These are phyloP conservation scores for Aspergillus intermedius DNA, from an alignment of 2,329 filamentous ascomycete genomes.

Conservation along the genomic window DNA sequence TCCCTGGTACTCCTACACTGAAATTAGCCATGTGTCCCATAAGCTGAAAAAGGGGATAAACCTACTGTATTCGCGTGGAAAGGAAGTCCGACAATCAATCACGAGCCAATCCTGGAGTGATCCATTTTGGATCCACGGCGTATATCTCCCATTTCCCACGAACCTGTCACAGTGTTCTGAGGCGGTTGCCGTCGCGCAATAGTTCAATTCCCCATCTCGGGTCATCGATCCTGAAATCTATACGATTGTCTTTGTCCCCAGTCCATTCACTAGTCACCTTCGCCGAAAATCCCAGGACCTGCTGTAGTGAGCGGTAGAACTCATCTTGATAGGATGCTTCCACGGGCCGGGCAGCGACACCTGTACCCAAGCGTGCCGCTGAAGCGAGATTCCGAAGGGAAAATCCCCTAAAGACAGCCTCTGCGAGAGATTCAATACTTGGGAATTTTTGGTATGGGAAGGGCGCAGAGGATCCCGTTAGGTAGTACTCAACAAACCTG, in stretches of 20 bases:
- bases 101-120: constrained; percentile 12
- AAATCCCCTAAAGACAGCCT: constrained; percentile 5
- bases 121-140: constrained; percentile 8
- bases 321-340: constrained; percentile 10
- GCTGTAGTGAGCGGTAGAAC: constrained; percentile 5
- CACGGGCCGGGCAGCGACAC: background rate
- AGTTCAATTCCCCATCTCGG: constrained; percentile 13
- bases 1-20: constrained; percentile 5
- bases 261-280: constrained; percentile 10
- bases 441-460: constrained; percentile 9
- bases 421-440: constrained; percentile 2
- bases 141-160: constrained; percentile 6
- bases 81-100: constrained; percentile 10
- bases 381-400: constrained; percentile 3
- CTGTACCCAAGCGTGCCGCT: constrained; percentile 1
- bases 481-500: constrained; percentile 7
- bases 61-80: constrained; percentile 2
- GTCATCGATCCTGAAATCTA: constrained; percentile 10
- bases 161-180: constrained; percentile 12
- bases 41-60: background rate
- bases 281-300: constrained; percentile 1
- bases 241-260: constrained; percentile 2
- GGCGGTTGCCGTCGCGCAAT: constrained; percentile 11
- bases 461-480: constrained; percentile 1
- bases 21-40: background rate